Base-by-base conservation (phyloP, 768 basidiomycete genomes). In the Naganishia friedmannii region DNA sequence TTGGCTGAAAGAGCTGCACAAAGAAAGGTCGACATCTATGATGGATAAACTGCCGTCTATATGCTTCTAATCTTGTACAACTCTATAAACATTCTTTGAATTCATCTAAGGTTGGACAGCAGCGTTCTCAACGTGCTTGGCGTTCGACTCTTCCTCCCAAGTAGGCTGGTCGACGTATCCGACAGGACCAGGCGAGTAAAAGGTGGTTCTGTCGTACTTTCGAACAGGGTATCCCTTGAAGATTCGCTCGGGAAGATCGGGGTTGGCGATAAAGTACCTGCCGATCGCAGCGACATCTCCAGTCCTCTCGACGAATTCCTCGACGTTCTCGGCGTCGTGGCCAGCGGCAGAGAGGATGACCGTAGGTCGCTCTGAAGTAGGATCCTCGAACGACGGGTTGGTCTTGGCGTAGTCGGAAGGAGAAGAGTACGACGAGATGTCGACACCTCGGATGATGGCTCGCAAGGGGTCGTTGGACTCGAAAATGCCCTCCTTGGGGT, bases 251-350 rank as follows among this genome's bases (percentile, higher is more conserved):
- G 73, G 72, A 12, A 76, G 68, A 32, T 76, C 75, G 1, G 75
- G 75, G 63, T 70, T 74, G 57, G 73, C 29, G 57, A 71, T 76
- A 48, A 72, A 76, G 66, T 51, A 67, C 19, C 75, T 58, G 13
- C 75, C 75, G 60, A 76, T 60, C 46, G 54, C 66, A 32, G 70
- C 70, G n/a, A 73, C 66, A 45, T 76, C 75, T 10, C 72, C 73
- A 12, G 75, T 73, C 26, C 73, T 39, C 42, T 72, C 70, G 26
- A 70, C 65, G 57, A 73, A 73, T 13, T 48, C 26, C n/a, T 28
- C 26, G 2, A 67, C 66, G 69, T 69, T 70, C 19, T 73, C 69
- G 10, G 32, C 56, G 45, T 73, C 48, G 60, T 73, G 72, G 1
- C 68, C 70, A 34, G 70, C 58, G 32, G 74, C 72, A 15, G 66